Evolutionary conservation across 2,329 filamentous ascomycete genomes (phyloP), one percentile per base, ranked within the genome.

Genomic region (Xylaria digitata): DNA sequence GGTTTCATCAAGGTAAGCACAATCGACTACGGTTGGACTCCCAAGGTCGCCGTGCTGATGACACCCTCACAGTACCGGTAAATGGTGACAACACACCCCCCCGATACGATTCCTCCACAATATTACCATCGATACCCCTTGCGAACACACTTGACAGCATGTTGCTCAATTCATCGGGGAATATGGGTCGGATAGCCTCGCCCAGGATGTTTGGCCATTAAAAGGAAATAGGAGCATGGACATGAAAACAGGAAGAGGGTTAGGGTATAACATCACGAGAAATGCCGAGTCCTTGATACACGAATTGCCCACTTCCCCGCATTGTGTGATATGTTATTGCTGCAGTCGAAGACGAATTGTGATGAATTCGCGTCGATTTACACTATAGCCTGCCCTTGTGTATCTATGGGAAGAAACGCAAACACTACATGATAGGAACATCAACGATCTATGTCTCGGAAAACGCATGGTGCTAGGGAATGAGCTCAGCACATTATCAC

Each of bases 1-100:
- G 69, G 69, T 21, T 71, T 71, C 64, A 42, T 71, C 67, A 71
- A 71, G 69, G 69, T 71, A 53, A 42, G 49, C 7, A 15, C 5
- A 32, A 37, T 6, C 9, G 48, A 43, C 8, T 23, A 11, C 6
- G n/a, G 23, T 8, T 21, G n/a, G 32, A 23, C 15, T 45, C 21
- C 23, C 13, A 26, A 15, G 23, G 1, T 32, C 40, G 40, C 19
- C 17, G 59, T 63, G 43, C 66, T 68, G 26, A 68, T 17, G 26
- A 30, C 4, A 7, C 19, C n/a, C 9, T 3, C 52, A 9, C 30
- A 68, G 66, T 68, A 68, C 66, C 66, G 66, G 66, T 68, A 68
- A 68, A 66, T 57, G 11, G 23, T 26, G 40, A 50, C 30, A 13
- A 49, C 9, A 11, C 32, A 26, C 26, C 32, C 49, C 23, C n/a